These are phyloP conservation scores for Pistacia atlantica DNA, from an alignment of 345 rosid genomes.

Conservation along the genomic window DNA sequence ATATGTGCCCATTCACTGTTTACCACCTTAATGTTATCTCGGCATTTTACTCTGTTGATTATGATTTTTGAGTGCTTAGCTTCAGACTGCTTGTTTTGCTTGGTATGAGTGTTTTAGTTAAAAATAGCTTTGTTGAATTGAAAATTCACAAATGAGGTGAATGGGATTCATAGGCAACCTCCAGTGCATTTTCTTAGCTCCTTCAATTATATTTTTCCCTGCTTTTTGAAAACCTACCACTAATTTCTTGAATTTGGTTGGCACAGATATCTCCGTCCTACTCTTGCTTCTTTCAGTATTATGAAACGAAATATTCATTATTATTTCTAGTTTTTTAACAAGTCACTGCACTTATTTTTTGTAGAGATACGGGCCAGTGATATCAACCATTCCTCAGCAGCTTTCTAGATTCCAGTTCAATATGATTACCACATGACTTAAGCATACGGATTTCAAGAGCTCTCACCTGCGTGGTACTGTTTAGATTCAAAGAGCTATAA, in stretches of 20 bases:
- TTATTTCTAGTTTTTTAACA: background rate
- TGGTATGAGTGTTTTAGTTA: background rate
- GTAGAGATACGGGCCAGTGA: conserved; percentile 96
- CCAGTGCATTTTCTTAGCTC: background rate
- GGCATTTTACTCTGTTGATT: background rate
- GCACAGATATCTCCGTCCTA: background rate
- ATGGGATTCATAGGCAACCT: background rate
- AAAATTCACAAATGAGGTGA: background rate
- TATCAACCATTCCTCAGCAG: conserved; percentile 97
- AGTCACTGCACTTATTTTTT: conserved; percentile 10
- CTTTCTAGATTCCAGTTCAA: conserved; percentile 97
- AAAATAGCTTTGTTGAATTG: conserved; percentile 2
- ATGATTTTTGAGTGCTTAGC: background rate
- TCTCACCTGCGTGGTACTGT: background rate
- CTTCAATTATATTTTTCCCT: background rate
- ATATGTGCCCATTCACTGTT: background rate
- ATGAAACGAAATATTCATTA: background rate
- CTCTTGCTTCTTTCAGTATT: background rate
- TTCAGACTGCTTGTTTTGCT: conserved; percentile 4
- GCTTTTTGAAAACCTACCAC: background rate
- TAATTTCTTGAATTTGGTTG: background rate
- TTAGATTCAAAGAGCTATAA: background rate
- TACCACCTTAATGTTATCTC: background rate
- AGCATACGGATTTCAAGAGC: conserved; percentile 14
- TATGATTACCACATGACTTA: conserved; percentile 69